Percentiles rank a stretch among this genome's conserved stretches.
Conservation (phyloP, 441 rosid genomes). For the Metrosideros polymorpha region DNA sequence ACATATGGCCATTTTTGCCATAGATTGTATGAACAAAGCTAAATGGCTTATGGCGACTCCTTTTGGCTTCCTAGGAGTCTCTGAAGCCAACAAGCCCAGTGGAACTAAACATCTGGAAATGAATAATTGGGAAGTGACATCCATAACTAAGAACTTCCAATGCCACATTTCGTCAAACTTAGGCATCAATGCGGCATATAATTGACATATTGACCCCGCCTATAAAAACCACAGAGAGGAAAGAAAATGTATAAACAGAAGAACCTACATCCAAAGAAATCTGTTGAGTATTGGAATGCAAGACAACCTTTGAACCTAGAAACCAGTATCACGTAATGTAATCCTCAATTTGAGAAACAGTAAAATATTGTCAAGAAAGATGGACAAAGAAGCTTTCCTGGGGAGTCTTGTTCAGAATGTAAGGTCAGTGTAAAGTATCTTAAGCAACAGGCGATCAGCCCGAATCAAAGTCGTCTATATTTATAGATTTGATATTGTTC, state of each 20-base stretch:
- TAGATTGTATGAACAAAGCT: conserved; percentile 60
- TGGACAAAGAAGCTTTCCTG: not conserved
- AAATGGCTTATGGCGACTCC: conserved; percentile 67
- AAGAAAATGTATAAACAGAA: not conserved
- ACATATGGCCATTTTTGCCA: conserved; percentile 66
- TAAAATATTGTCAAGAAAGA: not conserved
- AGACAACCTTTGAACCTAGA: not conserved
- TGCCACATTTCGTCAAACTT: not conserved
- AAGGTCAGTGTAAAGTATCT: not conserved
- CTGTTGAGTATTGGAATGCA: not conserved
- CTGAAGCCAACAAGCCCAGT: conserved; percentile 12
- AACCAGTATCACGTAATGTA: not conserved
- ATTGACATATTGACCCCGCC: not conserved
- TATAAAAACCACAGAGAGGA: not conserved
- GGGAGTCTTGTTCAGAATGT: not conserved
- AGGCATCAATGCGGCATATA: not conserved
- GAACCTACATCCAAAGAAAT: not conserved
- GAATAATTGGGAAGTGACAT: not conserved
- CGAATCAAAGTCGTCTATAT: not conserved
- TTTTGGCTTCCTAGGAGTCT: conserved; percentile 79
- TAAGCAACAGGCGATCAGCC: not conserved
- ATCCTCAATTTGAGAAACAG: not conserved
- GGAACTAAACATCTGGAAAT: not conserved
- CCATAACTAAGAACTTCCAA: not conserved
- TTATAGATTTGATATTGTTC: not conserved